Conservation (phyloP, 2,329 filamentous ascomycete genomes). For the Cordyceps fumosorosea region DNA sequence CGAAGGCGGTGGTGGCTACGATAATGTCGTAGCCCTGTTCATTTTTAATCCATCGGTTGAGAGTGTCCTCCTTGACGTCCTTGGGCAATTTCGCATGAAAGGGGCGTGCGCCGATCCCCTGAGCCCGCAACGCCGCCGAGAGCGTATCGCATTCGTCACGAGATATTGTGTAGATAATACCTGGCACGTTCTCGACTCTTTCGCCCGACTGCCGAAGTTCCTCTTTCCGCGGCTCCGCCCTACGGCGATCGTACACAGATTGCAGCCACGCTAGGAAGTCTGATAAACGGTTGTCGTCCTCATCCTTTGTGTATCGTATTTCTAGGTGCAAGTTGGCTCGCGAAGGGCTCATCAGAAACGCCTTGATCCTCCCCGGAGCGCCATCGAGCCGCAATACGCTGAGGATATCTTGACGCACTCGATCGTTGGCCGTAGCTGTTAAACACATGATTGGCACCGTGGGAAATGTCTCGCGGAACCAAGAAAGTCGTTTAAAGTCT, state of each 20-base stretch:
- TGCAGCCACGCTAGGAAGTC: conserved; percentile 74
- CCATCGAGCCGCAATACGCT: conserved; percentile 62
- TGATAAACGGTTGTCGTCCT: conserved; percentile 62
- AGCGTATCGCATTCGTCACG: conserved; percentile 69
- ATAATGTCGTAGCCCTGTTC: conserved; percentile 79
- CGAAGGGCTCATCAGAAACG: conserved; percentile 77
- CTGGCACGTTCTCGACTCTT: conserved; percentile 58
- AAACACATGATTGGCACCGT: conserved; percentile 87
- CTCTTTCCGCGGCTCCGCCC: conserved; percentile 48
- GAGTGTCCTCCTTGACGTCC: conserved; percentile 62
- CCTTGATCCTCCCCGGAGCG: conserved; percentile 51
- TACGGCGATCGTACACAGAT: conserved; percentile 62
- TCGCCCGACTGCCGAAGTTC: conserved; percentile 51
- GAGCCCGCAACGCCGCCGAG: conserved; percentile 55
- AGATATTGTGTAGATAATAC: conserved; percentile 75
- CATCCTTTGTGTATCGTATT: conserved; percentile 73
- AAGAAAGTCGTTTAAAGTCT: conserved; percentile 79
- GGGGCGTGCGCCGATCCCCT: conserved; percentile 66
- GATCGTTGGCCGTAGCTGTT: conserved; percentile 81
- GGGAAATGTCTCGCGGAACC: conserved; percentile 77
- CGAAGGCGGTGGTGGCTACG: conserved; percentile 91
- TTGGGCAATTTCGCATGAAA: conserved; percentile 66
- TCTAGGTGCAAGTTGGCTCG: conserved; percentile 87
- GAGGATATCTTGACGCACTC: conserved; percentile 78
- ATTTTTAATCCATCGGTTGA: conserved; percentile 66